Evolutionary conservation across 2,329 filamentous ascomycete species (phyloP).

Genomic region (Cephalotrichum gorgonifer): DNA sequence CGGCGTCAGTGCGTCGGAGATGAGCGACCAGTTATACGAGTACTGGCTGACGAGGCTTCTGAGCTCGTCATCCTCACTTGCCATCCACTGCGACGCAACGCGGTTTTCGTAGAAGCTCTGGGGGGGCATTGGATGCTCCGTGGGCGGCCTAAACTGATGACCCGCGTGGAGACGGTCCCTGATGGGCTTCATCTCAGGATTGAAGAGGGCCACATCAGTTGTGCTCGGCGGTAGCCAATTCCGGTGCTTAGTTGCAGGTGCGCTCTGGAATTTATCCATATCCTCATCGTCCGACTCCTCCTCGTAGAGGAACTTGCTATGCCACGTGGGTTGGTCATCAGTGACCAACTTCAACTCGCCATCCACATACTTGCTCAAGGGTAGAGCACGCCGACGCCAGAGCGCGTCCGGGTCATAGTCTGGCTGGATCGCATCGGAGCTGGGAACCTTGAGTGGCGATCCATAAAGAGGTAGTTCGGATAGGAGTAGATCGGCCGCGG

Average conservation of each 20-base stretch:
- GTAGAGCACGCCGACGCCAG: constrained; percentile 69
- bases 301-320: constrained; percentile 72
- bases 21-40: constrained; percentile 95
- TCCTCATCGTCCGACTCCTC: constrained; percentile 53
- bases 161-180: constrained; percentile 82
- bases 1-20: constrained; percentile 67
- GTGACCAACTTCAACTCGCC: constrained; percentile 65
- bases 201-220: constrained; percentile 75
- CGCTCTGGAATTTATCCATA: not conserved
- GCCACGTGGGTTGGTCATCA: constrained; percentile 59
- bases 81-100: constrained; percentile 82
- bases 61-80: constrained; percentile 82
- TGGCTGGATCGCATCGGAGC: constrained; percentile 43
- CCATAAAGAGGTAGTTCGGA: constrained; percentile 75
- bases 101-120: constrained; percentile 85
- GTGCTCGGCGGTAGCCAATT: constrained; percentile 55
- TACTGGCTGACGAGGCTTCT: constrained; percentile 79
- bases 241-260: constrained; percentile 10
- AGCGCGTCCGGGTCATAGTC: constrained; percentile 56
- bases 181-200: constrained; percentile 79
- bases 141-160: constrained; percentile 87
- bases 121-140: constrained; percentile 82
- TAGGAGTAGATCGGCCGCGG: constrained; percentile 65
- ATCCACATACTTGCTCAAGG: constrained; percentile 78
- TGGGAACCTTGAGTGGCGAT: constrained; percentile 48